Percentiles rank a stretch among this genome's conserved stretches.
Conservation (phyloP, 768 basidiomycete genomes). For the Rossbeevera mucosa region DNA sequence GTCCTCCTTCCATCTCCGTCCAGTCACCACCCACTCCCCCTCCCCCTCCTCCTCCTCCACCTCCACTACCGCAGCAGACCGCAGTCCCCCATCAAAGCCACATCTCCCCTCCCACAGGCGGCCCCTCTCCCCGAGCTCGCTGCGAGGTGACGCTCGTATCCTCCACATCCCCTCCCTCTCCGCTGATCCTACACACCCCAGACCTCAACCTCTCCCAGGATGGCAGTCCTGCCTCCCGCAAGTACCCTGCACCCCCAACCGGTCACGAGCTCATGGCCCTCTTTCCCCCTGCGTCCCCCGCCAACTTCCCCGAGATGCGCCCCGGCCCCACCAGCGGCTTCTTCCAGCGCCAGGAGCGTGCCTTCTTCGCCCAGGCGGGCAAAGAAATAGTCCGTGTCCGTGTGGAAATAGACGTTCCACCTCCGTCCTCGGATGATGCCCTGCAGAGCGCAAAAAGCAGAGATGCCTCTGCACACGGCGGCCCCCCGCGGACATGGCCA, state of each 20-base stretch:
- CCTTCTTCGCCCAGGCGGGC: constrained; percentile 75
- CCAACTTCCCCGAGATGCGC: constrained; percentile 49
- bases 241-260: constrained; percentile 71
- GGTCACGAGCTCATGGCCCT: constrained; percentile 84
- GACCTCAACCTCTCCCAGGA: constrained; percentile 62
- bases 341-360: constrained; percentile 73
- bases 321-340: constrained; percentile 66
- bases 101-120: constrained; percentile 37
- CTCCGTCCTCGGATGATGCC: constrained; percentile 11
- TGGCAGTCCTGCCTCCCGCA: constrained; percentile 45
- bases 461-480: constrained; percentile 19
- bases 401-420: constrained; percentile 59
- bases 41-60: constrained; percentile 55
- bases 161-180: not conserved
- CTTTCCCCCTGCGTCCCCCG: constrained; percentile 69
- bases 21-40: constrained; percentile 44
- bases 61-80: constrained; percentile 41
- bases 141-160: constrained; percentile 43
- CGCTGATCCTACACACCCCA: constrained; percentile 26
- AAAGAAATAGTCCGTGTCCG: constrained; percentile 73
- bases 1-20: constrained; percentile 53
- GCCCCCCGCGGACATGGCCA: constrained; percentile 28
- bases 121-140: constrained; percentile 58
- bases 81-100: constrained; percentile 33
- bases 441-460: constrained; percentile 27